A percentile compares a stretch with the other conserved stretches of the same genome.
Conservation (phyloP, 2,329 filamentous ascomycete genomes). For the Fusarium sp. region DNA sequence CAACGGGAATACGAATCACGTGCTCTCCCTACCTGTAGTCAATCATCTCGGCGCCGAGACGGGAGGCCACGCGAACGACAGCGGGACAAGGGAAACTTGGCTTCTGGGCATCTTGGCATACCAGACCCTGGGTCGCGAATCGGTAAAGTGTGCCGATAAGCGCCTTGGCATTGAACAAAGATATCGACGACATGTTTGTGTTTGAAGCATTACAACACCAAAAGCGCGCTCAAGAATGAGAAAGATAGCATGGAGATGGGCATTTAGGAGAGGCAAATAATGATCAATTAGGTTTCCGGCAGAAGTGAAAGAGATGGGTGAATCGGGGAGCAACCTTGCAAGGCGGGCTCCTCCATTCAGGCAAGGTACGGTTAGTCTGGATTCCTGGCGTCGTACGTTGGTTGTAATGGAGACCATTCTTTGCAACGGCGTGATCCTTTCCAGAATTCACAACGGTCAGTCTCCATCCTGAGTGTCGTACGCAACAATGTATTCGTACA, state of each 20-base stretch:
- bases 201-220: background rate
- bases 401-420: slow-evolving; percentile 17
- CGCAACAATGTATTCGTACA: background rate
- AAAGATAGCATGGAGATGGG: background rate
- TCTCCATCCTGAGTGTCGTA: background rate
- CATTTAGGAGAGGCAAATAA: background rate
- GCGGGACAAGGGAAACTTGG: slow-evolving; percentile 31
- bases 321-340: slow-evolving; percentile 3
- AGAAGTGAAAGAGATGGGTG: slow-evolving; percentile 8
- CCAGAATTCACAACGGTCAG: slow-evolving; percentile 1
- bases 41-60: slow-evolving; percentile 19
- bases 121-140: slow-evolving; percentile 40
- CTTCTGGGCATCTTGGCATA: slow-evolving; percentile 40
- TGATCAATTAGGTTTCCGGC: slow-evolving; percentile 16
- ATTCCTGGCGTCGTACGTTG: slow-evolving; percentile 21
- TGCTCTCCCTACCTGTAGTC: background rate
- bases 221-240: background rate
- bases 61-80: slow-evolving; percentile 25
- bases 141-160: slow-evolving; percentile 45
- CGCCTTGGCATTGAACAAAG: slow-evolving; percentile 41
- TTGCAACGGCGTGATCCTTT: slow-evolving; percentile 10
- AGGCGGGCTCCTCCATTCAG: slow-evolving; percentile 6
- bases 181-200: slow-evolving; percentile 22
- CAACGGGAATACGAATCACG: slow-evolving; percentile 25
- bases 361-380: slow-evolving; percentile 7